Conservation (phyloP, 2,329 filamentous ascomycete species). For the Chrysosporium queenslandicum region DNA sequence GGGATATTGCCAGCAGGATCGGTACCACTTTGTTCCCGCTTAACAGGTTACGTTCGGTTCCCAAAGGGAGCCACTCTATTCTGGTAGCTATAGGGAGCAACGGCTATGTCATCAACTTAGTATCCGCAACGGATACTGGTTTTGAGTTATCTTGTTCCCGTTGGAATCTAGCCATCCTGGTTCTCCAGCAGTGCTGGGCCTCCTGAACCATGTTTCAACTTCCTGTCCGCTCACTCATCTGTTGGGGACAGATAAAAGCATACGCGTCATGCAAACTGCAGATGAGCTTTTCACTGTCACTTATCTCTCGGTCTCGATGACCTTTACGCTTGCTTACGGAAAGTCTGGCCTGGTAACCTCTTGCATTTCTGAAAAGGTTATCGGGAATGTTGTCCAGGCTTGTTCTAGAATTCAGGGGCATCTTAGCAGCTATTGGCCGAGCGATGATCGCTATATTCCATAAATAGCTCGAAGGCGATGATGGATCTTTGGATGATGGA, state of each 20-base stretch:
- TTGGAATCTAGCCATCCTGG: not conserved
- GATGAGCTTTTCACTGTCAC: not conserved
- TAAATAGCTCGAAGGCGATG: not conserved
- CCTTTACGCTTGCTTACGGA: not conserved
- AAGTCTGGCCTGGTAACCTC: not conserved
- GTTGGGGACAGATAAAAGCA: not conserved
- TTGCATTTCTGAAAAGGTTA: not conserved
- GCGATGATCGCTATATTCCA: not conserved
- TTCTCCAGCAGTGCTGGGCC: not conserved
- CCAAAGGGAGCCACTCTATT: too few species aligned
- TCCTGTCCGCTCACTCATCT: not conserved
- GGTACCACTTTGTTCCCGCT: too few species aligned
- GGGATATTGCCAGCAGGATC: not conserved
- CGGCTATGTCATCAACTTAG: not conserved
- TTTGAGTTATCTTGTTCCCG: not conserved
- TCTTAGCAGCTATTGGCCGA: not conserved
- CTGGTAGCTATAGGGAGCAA: too few species aligned
- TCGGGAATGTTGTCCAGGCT: not conserved
- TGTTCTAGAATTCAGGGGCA: conserved; percentile 3
- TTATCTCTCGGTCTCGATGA: not conserved
- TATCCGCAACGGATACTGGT: not conserved
- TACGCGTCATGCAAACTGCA: conserved; percentile 3
- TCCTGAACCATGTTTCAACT: conserved; percentile 8
- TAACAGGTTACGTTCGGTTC: too few species aligned
- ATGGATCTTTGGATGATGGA: not conserved